Conservation (phyloP, 1,284 basidiomycete genomes). For the Wallemia hederae region DNA sequence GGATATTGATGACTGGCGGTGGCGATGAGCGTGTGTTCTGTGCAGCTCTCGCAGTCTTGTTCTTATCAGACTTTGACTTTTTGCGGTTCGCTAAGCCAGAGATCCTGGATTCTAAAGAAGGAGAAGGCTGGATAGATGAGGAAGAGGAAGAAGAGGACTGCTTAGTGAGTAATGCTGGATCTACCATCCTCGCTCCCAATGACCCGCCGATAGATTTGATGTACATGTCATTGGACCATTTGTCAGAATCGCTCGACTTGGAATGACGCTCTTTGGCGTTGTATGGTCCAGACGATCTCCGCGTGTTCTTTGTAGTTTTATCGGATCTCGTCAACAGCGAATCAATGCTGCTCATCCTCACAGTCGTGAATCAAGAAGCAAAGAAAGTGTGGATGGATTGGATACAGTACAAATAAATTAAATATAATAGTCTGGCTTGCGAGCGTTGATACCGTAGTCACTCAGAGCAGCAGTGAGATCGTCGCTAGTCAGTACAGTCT, state of each 20-base stretch:
- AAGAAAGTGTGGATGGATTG: neutral
- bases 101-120: neutral
- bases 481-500: slow-evolving; percentile 95
- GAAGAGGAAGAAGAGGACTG: too few relatives aligned
- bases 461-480: slow-evolving; percentile 69
- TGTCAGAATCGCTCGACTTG: neutral
- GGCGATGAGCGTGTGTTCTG: too few relatives aligned
- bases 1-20: too few relatives aligned
- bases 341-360: too few relatives aligned
- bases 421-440: slow-evolving; percentile 1
- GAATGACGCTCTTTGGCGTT: neutral
- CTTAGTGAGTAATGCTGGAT: neutral
- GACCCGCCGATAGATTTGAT: neutral
- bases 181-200: neutral
- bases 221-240: neutral
- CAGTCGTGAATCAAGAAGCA: too few relatives aligned
- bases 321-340: neutral
- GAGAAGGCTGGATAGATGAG: neutral
- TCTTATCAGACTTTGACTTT: too few relatives aligned
- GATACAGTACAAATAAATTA: neutral
- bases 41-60: neutral
- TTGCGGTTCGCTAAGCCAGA: neutral
- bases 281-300: neutral
- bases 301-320: neutral
- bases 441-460: slow-evolving; percentile 55